A percentile compares a stretch with the other conserved stretches of the same genome.
These are phyloP conservation scores for Ustilago curta DNA, from an alignment of 1,284 basidiomycete genomes.

Conservation along the genomic window DNA sequence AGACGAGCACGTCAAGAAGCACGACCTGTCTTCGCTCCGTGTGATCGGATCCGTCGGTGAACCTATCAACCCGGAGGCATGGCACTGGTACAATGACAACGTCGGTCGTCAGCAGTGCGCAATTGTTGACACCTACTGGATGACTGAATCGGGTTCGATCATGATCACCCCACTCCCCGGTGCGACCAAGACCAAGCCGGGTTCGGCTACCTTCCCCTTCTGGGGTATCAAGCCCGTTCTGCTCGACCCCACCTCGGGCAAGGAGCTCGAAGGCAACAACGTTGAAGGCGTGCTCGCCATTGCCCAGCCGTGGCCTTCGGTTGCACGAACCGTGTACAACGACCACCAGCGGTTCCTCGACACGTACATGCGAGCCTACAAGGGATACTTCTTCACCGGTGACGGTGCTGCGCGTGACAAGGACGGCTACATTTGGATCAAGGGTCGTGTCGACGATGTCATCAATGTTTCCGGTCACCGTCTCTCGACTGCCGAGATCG, in stretches of 20 bases:
- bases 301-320: conserved; percentile 91
- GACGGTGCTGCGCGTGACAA: conserved; percentile 94
- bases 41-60: conserved; percentile 94
- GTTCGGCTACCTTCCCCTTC: conserved; percentile 96
- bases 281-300: conserved; percentile 92
- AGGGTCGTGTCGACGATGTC: conserved; percentile 91
- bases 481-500: conserved; percentile 96
- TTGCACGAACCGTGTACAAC: conserved; percentile 91
- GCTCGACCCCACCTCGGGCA: conserved; percentile 83
- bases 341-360: conserved; percentile 94
- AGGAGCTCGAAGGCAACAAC: conserved; percentile 82
- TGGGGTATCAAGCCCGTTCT: conserved; percentile 92
- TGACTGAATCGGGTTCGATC: conserved; percentile 97
- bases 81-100: conserved; percentile 98
- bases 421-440: conserved; percentile 91
- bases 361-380: conserved; percentile 85
- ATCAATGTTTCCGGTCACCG: conserved; percentile 85
- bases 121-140: conserved; percentile 82
- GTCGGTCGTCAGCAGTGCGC: conserved; percentile 90
- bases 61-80: conserved; percentile 98
- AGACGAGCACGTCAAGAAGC: conserved; percentile 83
- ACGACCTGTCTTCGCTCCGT: conserved; percentile 86
- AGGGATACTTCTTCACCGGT: conserved; percentile 89
- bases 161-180: conserved; percentile 95
- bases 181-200: conserved; percentile 94